These are phyloP conservation scores for Chiua virens DNA, from an alignment of 768 basidiomycete genomes.

Conservation along the genomic window DNA sequence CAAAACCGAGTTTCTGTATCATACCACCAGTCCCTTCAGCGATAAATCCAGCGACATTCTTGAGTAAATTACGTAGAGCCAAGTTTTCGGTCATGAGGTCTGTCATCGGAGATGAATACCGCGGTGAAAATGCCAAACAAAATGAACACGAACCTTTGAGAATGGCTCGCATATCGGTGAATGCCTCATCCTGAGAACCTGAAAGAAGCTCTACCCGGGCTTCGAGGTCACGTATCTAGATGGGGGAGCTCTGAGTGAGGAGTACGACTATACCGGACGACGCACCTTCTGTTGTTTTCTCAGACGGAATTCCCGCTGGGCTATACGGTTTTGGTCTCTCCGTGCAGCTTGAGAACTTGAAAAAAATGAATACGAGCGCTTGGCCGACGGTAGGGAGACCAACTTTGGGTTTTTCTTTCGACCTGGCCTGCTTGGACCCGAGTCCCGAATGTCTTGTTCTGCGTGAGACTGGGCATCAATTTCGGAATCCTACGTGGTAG, in stretches of 20 bases:
- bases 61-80: conserved; percentile 74
- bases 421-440: conserved; percentile 46
- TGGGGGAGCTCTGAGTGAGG: conserved; percentile 2
- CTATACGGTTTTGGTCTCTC: conserved; percentile 88
- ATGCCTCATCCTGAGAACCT: conserved; percentile 86
- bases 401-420: conserved; percentile 91
- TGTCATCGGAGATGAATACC: conserved; percentile 26
- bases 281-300: conserved; percentile 85
- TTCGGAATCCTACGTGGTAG: conserved; percentile 58
- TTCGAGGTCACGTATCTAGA: conserved; percentile 90
- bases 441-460: conserved; percentile 21
- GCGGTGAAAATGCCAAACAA: neutral
- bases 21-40: conserved; percentile 84
- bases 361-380: conserved; percentile 15
- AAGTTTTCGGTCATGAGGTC: conserved; percentile 92
- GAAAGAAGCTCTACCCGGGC: conserved; percentile 94
- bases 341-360: conserved; percentile 82
- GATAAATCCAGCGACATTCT: conserved; percentile 75
- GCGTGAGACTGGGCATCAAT: conserved; percentile 58
- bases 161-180: conserved; percentile 80
- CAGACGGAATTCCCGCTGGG: conserved; percentile 89
- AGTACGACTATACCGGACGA: conserved; percentile 1
- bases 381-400: conserved; percentile 20
- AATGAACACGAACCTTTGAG: conserved; percentile 55
- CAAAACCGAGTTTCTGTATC: conserved; percentile 78